Base-by-base conservation (phyloP, 331 rosid species). In the Rhamnella rubrinervis region DNA sequence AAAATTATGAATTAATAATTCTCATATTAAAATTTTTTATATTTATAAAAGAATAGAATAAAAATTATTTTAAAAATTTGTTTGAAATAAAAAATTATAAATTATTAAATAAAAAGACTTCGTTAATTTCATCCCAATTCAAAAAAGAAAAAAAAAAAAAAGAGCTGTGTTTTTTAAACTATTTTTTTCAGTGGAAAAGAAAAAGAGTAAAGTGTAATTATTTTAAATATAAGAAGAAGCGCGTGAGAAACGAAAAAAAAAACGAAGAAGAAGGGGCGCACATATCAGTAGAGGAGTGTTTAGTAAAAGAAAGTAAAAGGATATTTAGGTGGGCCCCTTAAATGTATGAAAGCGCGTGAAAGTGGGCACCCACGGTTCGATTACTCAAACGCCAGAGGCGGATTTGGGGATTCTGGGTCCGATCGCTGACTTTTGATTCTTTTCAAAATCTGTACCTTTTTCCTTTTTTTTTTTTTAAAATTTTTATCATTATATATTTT, bases 321-420 rank as follows among this genome's bases (percentile, higher is more conserved):
- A 55, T 6, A 49, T 38, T 9, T 65, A 0, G 61, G 77, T 69
- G 75, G 86, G 70, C 4, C 53, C 86, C 81, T 5, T 16, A 16
- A 31, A 4, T 31, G 12, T 14, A 8, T 21, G 57, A n/a, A 83
- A 85, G 83, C 93, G 93, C 90, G 90, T 88, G 74, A 77, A 79
- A 21, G 85, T 81, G 85, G 90, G 23, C 49, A 84, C 89, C 76
- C 26, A 14, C 44, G 58, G 25, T 19, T 41, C 39, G 65, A 67
- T 58, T 14, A n/a, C 76, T 68, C 60, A 40, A 72, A 56, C 47
- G 58, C 67, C 68, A 41, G 63, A 63, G 26, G 64, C 63, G 35
- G 53, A 70, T 8, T 26, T 16, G 37, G 49, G 61, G 37, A 16
- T 61, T 18, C 13, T 11, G 47, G 67, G 46, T 15, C 37, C 14